phyloP scores from a whole-genome alignment of 768 basidiomycete species.

The Pseudohyphozyma bogoriensis region DNA sequence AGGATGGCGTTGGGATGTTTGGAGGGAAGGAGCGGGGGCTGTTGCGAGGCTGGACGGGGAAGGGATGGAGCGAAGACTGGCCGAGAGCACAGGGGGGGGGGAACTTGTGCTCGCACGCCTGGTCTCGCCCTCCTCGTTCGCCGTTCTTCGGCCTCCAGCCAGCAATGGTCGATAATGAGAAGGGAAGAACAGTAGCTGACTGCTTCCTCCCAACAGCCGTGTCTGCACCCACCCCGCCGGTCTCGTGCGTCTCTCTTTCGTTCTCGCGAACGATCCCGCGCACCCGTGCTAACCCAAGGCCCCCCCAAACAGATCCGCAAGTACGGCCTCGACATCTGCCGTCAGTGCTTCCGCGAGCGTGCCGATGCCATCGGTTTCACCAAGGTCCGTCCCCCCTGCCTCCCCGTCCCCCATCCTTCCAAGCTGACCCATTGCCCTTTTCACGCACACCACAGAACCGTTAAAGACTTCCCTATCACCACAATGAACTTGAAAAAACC shows the following conservation, averaged over 20 bases:
- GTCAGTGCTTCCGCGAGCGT: slow-evolving; percentile 36
- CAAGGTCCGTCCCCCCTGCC: slow-evolving; percentile 23
- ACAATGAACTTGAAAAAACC: too few relatives aligned
- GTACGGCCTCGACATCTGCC: slow-evolving; percentile 34
- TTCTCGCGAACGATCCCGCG: background rate
- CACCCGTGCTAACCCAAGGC: background rate
- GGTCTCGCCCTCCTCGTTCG: background rate
- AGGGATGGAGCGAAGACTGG: background rate
- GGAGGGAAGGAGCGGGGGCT: background rate
- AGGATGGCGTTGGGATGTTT: background rate
- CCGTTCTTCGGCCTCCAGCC: too few relatives aligned
- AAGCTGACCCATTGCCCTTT: too few relatives aligned
- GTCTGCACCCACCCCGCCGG: slow-evolving; percentile 35
- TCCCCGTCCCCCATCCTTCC: background rate
- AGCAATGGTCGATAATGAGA: too few relatives aligned
- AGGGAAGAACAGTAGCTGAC: too few relatives aligned
- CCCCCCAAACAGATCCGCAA: background rate
- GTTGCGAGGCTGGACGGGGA: background rate
- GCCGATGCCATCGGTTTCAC: slow-evolving; percentile 34
- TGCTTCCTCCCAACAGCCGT: slow-evolving; percentile 19
- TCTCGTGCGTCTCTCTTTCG: slow-evolving; percentile 19
- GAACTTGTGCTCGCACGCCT: background rate
- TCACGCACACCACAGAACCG: slow-evolving; percentile 25
- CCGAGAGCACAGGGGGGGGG: background rate
- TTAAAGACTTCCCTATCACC: too few relatives aligned